Conservation (phyloP, 371 early-diverging fungal genomes). For the Mucor irregularis region DNA sequence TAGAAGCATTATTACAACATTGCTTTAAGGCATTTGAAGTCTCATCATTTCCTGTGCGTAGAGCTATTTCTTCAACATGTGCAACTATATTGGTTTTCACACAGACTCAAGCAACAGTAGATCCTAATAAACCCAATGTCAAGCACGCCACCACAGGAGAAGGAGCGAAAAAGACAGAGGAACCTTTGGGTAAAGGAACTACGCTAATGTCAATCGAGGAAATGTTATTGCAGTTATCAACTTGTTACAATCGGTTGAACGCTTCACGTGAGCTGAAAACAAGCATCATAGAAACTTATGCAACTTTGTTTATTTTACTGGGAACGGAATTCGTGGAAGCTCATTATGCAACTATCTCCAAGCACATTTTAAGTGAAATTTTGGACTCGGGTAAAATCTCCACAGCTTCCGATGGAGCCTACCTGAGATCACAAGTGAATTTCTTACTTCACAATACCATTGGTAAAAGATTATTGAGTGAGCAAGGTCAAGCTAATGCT, state of each 20-base stretch:
- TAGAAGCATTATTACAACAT: constrained; percentile 59
- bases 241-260: constrained; percentile 57
- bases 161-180: constrained; percentile 27
- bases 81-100: constrained; percentile 63
- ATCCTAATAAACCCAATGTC: constrained; percentile 40
- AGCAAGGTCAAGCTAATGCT: constrained; percentile 79
- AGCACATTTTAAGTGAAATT: constrained; percentile 68
- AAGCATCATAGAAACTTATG: constrained; percentile 82
- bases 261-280: constrained; percentile 74
- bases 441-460: constrained; percentile 79
- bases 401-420: constrained; percentile 59
- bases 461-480: constrained; percentile 70
- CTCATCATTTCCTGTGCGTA: constrained; percentile 65
- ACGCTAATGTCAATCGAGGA: constrained; percentile 66
- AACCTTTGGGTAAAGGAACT: constrained; percentile 24
- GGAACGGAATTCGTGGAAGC: constrained; percentile 75
- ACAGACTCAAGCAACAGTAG: constrained; percentile 43
- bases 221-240: constrained; percentile 65
- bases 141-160: constrained; percentile 49
- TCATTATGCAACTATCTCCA: constrained; percentile 71
- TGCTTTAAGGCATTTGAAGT: constrained; percentile 71
- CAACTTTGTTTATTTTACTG: constrained; percentile 68
- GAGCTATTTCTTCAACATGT: constrained; percentile 63
- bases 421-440: constrained; percentile 64
- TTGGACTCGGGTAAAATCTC: constrained; percentile 37